phyloP scores from a whole-genome alignment of 805 yeast species.

The Kodamaea fukazawae region DNA sequence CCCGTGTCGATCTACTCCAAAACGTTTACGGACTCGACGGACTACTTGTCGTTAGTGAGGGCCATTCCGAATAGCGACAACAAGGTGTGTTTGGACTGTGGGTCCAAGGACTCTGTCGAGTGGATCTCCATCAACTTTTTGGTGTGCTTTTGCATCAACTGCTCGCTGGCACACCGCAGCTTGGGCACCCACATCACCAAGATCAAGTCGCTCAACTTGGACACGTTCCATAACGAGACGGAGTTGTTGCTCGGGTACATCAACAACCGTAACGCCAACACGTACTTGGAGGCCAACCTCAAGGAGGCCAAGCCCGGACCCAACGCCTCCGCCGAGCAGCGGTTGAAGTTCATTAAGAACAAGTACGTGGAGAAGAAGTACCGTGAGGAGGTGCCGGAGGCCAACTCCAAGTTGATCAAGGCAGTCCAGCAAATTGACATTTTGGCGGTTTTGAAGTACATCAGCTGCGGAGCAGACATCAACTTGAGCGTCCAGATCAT shows the following conservation, averaged over 20 bases:
- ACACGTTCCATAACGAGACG: constrained; percentile 61
- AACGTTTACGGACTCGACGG: constrained; percentile 17
- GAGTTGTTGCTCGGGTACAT: constrained; percentile 50
- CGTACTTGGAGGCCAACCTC: constrained; percentile 53
- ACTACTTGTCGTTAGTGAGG: constrained; percentile 38
- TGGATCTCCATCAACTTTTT: constrained; percentile 82
- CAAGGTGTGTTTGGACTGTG: constrained; percentile 76
- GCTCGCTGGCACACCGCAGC: constrained; percentile 86
- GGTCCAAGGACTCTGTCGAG: constrained; percentile 60
- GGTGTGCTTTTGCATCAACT: constrained; percentile 73
- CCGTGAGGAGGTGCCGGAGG: constrained; percentile 21
- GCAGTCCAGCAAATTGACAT: constrained; percentile 52
- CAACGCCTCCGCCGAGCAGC: constrained; percentile 9
- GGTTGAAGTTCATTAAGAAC: constrained; percentile 57
- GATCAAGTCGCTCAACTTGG: constrained; percentile 74
- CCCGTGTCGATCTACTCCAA: constrained; percentile 31
- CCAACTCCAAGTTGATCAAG: constrained; percentile 43
- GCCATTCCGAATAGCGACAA: constrained; percentile 46
- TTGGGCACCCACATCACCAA: constrained; percentile 81
- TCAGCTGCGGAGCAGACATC: constrained; percentile 49
- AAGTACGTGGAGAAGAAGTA: constrained; percentile 62
- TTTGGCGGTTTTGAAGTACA: constrained; percentile 38
- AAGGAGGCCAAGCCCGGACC: neutral
- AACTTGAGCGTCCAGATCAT: constrained; percentile 38
- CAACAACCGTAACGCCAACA: constrained; percentile 56